Percentiles rank a stretch among this genome's conserved stretches.
These are phyloP conservation scores for Epichloe baconii DNA, from an alignment of 2,329 filamentous ascomycete genomes.

Conservation along the genomic window DNA sequence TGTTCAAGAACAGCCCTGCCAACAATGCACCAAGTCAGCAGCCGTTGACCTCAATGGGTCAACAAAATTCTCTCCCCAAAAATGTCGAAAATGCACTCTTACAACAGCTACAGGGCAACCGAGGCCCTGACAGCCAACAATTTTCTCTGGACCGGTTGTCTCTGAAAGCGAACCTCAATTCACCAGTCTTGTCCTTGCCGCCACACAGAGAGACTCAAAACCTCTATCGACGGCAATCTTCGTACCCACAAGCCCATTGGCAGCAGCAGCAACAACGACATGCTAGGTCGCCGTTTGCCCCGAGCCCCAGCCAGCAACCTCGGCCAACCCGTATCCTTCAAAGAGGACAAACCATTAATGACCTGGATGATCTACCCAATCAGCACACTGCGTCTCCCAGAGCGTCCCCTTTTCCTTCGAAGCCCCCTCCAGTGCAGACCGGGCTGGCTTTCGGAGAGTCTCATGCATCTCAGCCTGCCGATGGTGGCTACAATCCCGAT, in stretches of 20 bases:
- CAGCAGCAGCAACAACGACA: background rate
- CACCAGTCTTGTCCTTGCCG: slow-evolving; percentile 8
- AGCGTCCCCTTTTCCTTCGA: slow-evolving; percentile 10
- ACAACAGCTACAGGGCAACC: background rate
- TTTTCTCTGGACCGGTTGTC: slow-evolving; percentile 13
- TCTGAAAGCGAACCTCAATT: slow-evolving; percentile 8
- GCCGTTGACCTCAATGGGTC: background rate
- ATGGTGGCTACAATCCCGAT: slow-evolving; percentile 10
- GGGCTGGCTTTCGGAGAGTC: background rate
- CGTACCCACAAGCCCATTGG: slow-evolving; percentile 3
- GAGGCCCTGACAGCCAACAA: background rate
- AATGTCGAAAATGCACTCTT: background rate
- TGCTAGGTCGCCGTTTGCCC: background rate
- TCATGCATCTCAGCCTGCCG: background rate
- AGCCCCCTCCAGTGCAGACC: slow-evolving; percentile 6
- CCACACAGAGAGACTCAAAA: slow-evolving; percentile 3
- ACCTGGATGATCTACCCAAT: slow-evolving; percentile 3
- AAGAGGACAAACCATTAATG: slow-evolving; percentile 18
- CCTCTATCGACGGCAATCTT: slow-evolving; percentile 5
- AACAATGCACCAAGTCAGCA: background rate
- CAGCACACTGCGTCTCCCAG: slow-evolving; percentile 10
- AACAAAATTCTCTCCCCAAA: background rate
- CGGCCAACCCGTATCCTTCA: slow-evolving; percentile 23
- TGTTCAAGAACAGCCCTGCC: slow-evolving; percentile 34
- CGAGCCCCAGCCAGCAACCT: background rate